Conservation (phyloP, 306 rosid genomes). For the Parietaria judaica region DNA sequence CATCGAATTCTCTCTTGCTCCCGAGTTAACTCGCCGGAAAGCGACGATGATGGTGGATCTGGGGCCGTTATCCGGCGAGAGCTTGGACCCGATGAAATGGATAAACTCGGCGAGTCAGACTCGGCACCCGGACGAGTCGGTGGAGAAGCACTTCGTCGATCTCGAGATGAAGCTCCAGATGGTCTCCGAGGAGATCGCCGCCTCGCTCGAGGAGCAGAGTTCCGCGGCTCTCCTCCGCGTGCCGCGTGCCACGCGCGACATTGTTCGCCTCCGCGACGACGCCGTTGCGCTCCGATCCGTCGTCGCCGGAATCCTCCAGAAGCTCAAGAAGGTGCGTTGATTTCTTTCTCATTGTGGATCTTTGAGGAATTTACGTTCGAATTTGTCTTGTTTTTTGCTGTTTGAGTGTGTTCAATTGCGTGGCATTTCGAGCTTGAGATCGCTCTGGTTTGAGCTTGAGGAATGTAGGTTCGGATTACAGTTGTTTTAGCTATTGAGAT, state of each 20-base stretch:
- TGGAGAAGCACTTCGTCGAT: conserved; percentile 81
- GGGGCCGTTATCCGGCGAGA: conserved; percentile 77
- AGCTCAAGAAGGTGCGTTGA: conserved; percentile 69
- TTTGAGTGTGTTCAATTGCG: not conserved
- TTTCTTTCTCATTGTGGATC: not conserved
- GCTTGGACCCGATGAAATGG: conserved; percentile 91
- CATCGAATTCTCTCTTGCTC: no score
- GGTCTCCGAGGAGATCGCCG: conserved; percentile 85
- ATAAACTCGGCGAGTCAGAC: conserved; percentile 78
- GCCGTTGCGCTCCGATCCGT: conserved; percentile 84
- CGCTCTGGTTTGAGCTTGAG: not conserved
- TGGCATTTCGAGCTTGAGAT: not conserved
- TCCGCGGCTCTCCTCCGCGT: conserved; percentile 84
- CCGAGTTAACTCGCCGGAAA: not conserved
- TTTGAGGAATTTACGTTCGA: conserved; percentile 2
- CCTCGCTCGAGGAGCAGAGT: conserved; percentile 92
- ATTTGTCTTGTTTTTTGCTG: not conserved
- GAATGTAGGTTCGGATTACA: not conserved
- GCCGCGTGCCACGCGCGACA: conserved; percentile 91
- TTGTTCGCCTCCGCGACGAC: conserved; percentile 85
- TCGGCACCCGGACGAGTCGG: conserved; percentile 77
- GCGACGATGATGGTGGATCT: conserved; percentile 74
- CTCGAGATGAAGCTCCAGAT: conserved; percentile 94
- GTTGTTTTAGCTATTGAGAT: not conserved
- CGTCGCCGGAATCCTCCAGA: conserved; percentile 74